Evolutionary conservation across 805 yeast genomes (phyloP).

Genomic region (Lipomyces starkeyi): DNA sequence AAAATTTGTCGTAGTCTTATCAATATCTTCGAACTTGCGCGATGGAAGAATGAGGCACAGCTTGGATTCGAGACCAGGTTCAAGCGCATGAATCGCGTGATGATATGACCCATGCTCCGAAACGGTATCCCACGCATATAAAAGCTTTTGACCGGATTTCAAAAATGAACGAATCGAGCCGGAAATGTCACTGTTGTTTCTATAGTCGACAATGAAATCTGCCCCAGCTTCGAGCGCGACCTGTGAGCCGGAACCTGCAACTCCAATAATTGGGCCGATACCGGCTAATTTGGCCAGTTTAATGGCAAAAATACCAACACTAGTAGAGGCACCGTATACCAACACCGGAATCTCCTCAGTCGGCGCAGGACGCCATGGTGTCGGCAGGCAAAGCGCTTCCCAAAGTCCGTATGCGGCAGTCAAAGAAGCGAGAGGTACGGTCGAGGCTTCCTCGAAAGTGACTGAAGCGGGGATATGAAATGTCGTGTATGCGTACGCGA

Average conservation of each 20-base stretch:
- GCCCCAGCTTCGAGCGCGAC: constrained; percentile 19
- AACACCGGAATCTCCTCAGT: constrained; percentile 14
- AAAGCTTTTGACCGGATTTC: constrained; percentile 15
- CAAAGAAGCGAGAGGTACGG: constrained; percentile 18
- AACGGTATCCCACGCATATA: constrained; percentile 17
- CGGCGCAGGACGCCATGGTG: constrained; percentile 14
- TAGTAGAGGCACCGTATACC: constrained; percentile 20
- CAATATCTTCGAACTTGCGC: not conserved
- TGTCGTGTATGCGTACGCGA: constrained; percentile 18
- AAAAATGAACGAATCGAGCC: constrained; percentile 7
- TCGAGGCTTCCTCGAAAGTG: constrained; percentile 25
- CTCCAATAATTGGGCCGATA: constrained; percentile 25
- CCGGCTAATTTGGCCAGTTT: constrained; percentile 27
- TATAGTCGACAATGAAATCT: constrained; percentile 23
- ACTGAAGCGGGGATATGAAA: constrained; percentile 13
- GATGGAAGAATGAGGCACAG: constrained; percentile 15
- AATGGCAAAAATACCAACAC: constrained; percentile 25
- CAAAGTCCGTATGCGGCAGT: constrained; percentile 21
- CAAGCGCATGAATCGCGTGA: constrained; percentile 11
- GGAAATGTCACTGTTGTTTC: constrained; percentile 6
- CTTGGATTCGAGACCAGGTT: constrained; percentile 1
- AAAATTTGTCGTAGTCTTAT: not conserved
- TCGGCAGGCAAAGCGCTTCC: constrained; percentile 9
- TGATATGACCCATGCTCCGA: constrained; percentile 18
- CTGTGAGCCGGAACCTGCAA: constrained; percentile 19